phyloP scores from a whole-genome alignment of 2,329 filamentous ascomycete genomes.

The Knufia petricola region DNA sequence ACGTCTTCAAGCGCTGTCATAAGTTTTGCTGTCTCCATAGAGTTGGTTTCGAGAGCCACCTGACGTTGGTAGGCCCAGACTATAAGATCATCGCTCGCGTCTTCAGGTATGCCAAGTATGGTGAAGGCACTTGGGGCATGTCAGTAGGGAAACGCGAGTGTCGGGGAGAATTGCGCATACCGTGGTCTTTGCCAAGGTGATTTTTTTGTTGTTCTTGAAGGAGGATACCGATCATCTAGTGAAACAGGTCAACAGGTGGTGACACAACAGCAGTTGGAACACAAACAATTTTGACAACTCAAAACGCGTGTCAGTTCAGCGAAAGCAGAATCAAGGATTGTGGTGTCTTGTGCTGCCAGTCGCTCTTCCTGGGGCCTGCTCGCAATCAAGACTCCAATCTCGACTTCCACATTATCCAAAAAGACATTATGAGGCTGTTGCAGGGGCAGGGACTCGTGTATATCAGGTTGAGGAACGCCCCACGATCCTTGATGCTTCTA shows the following conservation, averaged over 20 bases:
- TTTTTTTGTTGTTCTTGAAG: constrained; percentile 18
- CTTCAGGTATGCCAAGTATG: constrained; percentile 51
- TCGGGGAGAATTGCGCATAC: too few species aligned
- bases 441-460: constrained; percentile 30
- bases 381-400: constrained; percentile 46
- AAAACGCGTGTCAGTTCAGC: constrained; percentile 16
- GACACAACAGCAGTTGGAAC: not conserved
- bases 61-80: constrained; percentile 46
- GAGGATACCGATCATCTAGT: constrained; percentile 29
- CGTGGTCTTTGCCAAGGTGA: constrained; percentile 14
- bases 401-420: constrained; percentile 51
- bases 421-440: constrained; percentile 35
- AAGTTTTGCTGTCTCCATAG: constrained; percentile 48
- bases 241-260: constrained; percentile 9
- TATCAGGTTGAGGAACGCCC: constrained; percentile 33
- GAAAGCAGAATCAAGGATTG: constrained; percentile 14
- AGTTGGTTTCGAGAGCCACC: constrained; percentile 26
- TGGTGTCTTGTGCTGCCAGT: constrained; percentile 15
- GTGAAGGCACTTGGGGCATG: constrained; percentile 44
- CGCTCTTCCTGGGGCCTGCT: constrained; percentile 32
- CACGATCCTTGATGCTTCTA: constrained; percentile 29
- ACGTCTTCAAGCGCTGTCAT: constrained; percentile 56
- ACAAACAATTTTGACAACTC: constrained; percentile 20
- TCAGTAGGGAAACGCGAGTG: too few species aligned
- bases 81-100: constrained; percentile 54